Evolutionary conservation across 805 yeast genomes (phyloP), one percentile per base, ranked within the genome.

Genomic region (Zygoascus bituminiphila): DNA sequence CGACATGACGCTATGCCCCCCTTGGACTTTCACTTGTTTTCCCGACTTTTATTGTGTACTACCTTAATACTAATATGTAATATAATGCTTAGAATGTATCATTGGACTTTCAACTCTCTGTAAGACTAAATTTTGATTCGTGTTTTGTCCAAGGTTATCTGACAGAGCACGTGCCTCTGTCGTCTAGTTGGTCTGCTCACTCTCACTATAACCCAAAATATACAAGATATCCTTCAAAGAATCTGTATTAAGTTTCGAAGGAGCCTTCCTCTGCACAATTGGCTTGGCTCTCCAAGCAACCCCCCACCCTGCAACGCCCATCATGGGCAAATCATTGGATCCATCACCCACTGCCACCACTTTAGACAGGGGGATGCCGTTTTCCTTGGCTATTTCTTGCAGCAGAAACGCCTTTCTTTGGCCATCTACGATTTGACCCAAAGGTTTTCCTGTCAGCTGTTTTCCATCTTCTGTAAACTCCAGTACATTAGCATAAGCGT

Each of bases 221-320:
- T 87, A 89, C 58, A 88, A 73, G 2, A 84, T 73, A 63, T 91
- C 96, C 52, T 71, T 71, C 62, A 93, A 73, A 4, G 84, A 72
- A n/a, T 73, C 69, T 0, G 91, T 72, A 63, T 93, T 93, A 54
- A 93, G 71, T 51, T 84, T 75, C 39, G 86, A 74, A 17, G 96
- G 96, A 0, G 98, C 98, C 55, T 72, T 69, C 50, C 67, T 63
- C 64, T 88, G 97, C 1, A 93, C 98, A 54, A 75, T 81, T 20
- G 98, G 97, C 64, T 93, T 93, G 19, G 98, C 99, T 63, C 88
- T 85, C 94, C 96, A 93, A 0, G 98, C 98, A 47, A 93, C 73
- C 19, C 98, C 98, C 62, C 79, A 84, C 0, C 98, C 98, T 2
- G 96, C 96, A 12, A 68, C 78, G 1, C 71, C 76, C 98, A 93